Base-by-base conservation (phyloP, 805 yeast genomes). In the Isabelozyma gotoi region DNA sequence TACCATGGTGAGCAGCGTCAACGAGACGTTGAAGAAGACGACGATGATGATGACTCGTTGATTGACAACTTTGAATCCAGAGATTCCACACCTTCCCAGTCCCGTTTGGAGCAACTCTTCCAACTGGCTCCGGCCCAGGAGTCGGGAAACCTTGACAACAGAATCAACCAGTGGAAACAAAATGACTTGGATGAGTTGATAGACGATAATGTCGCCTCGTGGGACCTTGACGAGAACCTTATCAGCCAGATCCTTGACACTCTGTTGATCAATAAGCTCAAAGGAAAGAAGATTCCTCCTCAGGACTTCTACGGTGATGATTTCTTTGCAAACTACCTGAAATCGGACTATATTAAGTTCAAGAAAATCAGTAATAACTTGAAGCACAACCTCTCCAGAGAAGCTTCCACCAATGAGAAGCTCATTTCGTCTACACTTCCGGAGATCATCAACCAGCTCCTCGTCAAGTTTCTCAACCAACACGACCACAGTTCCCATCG, bases 141-240 rank as follows among this genome's bases (percentile, higher is more conserved):
- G 14, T 42, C 47, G 14, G 12, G 51, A 45, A 27, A 40, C 47
- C 19, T 41, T 54, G 21, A 43, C 52, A 15, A 34, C n/a, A 15
- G 6, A 29, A 47, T 39, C 49, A 52, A 32, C 36, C 36, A 47
- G 45, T 31, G 40, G 46, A 18, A 44, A 39, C 39, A 39, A 33
- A 19, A 36, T 32, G 45, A 33, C 33, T 20, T 41, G 50, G 19
- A 45, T 14, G 57, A 55, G 15, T 33, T 62, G 10, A 50, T 61
- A 7, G 67, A 62, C 44, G 73, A 66, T 42, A 66, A 67, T 47
- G 54, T 60, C 5, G 73, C 73, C 14, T 57, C 63, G 34, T 66
- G 71, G 71, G 63, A 67, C 43, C 48, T 67, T 36, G 71, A 65
- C 39, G 68, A 63, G 39, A 24, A 36, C 16, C 14, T 36, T 7